Evolutionary conservation across 306 rosid genomes (phyloP).

Genomic region (Cercis canadensis): DNA sequence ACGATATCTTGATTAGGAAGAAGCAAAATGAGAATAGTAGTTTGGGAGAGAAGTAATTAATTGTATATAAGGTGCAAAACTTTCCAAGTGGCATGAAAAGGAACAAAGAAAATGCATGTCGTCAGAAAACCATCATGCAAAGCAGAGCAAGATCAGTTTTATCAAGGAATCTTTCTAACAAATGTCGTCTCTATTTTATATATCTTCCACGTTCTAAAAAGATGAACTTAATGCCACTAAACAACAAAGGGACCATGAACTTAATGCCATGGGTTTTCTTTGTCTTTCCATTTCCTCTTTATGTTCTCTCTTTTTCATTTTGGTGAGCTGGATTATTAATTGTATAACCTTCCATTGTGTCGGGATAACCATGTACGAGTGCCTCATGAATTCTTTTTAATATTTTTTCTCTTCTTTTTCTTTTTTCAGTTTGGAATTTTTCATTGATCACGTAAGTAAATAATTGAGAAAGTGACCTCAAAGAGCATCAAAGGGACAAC

Average conservation of each 20-base stretch:
- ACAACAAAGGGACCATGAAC: constrained; percentile 10
- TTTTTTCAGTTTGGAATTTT: too few relatives aligned
- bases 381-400: neutral
- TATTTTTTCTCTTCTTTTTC: neutral
- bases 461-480: constrained; percentile 32
- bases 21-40: too few relatives aligned
- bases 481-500: constrained; percentile 8
- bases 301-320: constrained; percentile 1
- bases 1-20: too few relatives aligned
- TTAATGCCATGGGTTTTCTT: constrained; percentile 10
- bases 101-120: too few relatives aligned
- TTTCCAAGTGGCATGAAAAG: too few relatives aligned
- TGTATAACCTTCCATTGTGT: neutral
- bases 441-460: constrained; percentile 2
- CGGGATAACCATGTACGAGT: neutral
- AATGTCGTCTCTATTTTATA: constrained; percentile 17
- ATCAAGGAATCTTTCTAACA: neutral
- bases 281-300: constrained; percentile 1
- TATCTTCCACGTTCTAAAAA: constrained; percentile 6
- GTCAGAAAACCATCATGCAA: neutral
- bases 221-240: constrained; percentile 30
- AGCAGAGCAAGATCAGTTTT: constrained; percentile 5
- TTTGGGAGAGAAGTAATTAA: too few relatives aligned
- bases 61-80: too few relatives aligned
- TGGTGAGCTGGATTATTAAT: constrained; percentile 24